Evolutionary conservation across 371 early-diverging fungal species (phyloP).

Genomic region (Vittaforma corneae): DNA sequence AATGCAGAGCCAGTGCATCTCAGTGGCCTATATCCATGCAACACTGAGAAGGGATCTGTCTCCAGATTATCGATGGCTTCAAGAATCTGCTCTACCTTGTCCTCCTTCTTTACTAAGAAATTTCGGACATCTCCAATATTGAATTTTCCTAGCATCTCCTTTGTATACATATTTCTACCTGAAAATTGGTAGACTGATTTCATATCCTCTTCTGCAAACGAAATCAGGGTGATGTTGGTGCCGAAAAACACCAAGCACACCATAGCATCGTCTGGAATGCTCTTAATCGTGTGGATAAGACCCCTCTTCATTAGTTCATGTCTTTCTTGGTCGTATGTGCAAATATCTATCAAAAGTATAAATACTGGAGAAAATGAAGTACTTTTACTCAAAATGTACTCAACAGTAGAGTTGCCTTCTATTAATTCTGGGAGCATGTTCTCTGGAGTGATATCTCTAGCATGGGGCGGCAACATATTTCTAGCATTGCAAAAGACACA

Average conservation of each 20-base stretch:
- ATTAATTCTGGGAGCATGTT: slow-evolving; percentile 89
- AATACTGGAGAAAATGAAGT: slow-evolving; percentile 82
- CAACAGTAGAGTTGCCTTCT: slow-evolving; percentile 81
- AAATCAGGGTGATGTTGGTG: slow-evolving; percentile 70
- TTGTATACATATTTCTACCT: slow-evolving; percentile 82
- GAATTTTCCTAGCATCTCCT: slow-evolving; percentile 59
- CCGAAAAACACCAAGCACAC: slow-evolving; percentile 93
- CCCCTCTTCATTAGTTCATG: slow-evolving; percentile 84
- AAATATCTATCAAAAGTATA: slow-evolving; percentile 91
- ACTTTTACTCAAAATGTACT: slow-evolving; percentile 70
- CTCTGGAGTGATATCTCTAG: slow-evolving; percentile 80
- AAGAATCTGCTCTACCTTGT: slow-evolving; percentile 81
- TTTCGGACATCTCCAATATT: slow-evolving; percentile 11
- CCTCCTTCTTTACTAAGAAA: slow-evolving; percentile 64
- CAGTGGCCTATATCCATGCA: slow-evolving; percentile 75
- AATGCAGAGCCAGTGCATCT: slow-evolving; percentile 93
- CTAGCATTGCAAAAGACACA: slow-evolving; percentile 93
- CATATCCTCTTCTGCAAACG: slow-evolving; percentile 67
- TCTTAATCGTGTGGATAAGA: slow-evolving; percentile 71
- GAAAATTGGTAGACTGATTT: slow-evolving; percentile 89
- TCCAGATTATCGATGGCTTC: slow-evolving; percentile 82
- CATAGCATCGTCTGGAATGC: slow-evolving; percentile 78
- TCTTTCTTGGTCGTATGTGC: slow-evolving; percentile 73
- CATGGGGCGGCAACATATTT: slow-evolving; percentile 92
- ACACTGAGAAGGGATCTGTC: slow-evolving; percentile 94